Evolutionary conservation across 768 basidiomycete genomes (phyloP), one percentile per base, ranked within the genome.

Genomic region (Mycena chlorophos): DNA sequence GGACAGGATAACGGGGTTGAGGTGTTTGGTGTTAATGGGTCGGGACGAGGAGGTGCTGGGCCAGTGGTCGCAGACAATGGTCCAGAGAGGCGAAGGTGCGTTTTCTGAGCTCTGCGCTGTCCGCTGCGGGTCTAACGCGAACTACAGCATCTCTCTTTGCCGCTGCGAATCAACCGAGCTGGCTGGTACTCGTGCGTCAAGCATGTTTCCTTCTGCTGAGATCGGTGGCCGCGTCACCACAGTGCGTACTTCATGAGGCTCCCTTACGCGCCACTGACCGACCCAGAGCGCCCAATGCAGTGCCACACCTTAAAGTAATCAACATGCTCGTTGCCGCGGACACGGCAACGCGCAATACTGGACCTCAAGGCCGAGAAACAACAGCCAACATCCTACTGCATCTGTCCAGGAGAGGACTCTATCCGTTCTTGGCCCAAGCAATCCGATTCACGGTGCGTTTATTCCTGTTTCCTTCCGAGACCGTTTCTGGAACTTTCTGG

Each of bases 11-110:
- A 78, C 74, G 6, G 87, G 82, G 12, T 68, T 90, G 62, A 71
- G 91, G 53, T 85, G 82, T 68, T 73, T 89, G 20, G 82, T 87
- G 19, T 75, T 91, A 22, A 74, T 88, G 48, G 84, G 84, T 13
- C 68, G 68, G 65, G 80, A 84, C 58, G 75, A 80, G 43, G 68
- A 73, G 20, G 70, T 74, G 4, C 66, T 87, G 19, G 75, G 68
- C 5, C 63, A 59, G 27, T 86, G 84, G 84, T 76, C 80, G 6
- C 60, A 59, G 23, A 66, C 66, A 17, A 70, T 82, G 42, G 25
- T 66, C 5, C 50, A 62, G 5, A 63, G 61, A 0, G 72, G 74
- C 26, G 59, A 67, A 63, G 69, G 75, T 74, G 14, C 20, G 60
- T 51, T 17, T 45, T 46, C 25, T 22, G 39, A 20, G 1, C 4